These are phyloP conservation scores for Yamadazyma trypodendri DNA, from an alignment of 1,139 yeast genomes.

Conservation along the genomic window DNA sequence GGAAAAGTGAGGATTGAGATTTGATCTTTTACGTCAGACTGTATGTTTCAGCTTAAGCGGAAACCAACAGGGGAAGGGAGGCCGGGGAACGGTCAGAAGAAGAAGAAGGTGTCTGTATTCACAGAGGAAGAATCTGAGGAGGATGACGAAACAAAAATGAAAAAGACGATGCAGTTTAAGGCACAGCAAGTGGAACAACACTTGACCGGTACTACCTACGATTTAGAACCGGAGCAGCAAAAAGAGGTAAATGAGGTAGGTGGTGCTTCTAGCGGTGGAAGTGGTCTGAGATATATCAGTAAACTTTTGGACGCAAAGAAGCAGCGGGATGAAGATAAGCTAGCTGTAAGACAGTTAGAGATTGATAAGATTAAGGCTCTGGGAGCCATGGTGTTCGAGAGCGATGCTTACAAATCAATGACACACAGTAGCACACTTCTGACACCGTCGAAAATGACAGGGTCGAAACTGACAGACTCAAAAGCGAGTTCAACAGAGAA, in stretches of 20 bases:
- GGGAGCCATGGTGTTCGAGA: slow-evolving; percentile 13
- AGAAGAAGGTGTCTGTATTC: slow-evolving; percentile 2
- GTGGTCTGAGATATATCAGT: slow-evolving; percentile 12
- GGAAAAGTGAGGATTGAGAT: slow-evolving; percentile 3
- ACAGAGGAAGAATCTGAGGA: slow-evolving; percentile 6
- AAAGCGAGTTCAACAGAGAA: neutral
- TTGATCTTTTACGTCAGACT: neutral
- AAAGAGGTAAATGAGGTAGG: too few relatives aligned
- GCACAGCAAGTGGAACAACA: slow-evolving; percentile 4
- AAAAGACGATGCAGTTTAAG: slow-evolving; percentile 3
- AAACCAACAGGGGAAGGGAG: slow-evolving; percentile 2
- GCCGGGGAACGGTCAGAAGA: slow-evolving; percentile 1
- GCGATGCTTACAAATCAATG: slow-evolving; percentile 9
- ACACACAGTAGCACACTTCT: neutral
- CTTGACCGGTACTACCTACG: neutral
- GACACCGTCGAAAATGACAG: neutral
- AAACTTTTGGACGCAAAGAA: slow-evolving; percentile 11
- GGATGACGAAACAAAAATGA: slow-evolving; percentile 6
- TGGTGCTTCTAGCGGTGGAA: too few relatives aligned
- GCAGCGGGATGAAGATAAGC: slow-evolving; percentile 10
- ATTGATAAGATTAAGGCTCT: slow-evolving; percentile 4
- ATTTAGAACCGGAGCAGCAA: too few relatives aligned
- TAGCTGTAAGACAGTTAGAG: slow-evolving; percentile 2
- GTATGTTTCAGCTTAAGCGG: slow-evolving; percentile 12
- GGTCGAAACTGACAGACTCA: neutral